Base-by-base conservation (phyloP, 176 grass and related monocot species). In the Dactylis glomerata region DNA sequence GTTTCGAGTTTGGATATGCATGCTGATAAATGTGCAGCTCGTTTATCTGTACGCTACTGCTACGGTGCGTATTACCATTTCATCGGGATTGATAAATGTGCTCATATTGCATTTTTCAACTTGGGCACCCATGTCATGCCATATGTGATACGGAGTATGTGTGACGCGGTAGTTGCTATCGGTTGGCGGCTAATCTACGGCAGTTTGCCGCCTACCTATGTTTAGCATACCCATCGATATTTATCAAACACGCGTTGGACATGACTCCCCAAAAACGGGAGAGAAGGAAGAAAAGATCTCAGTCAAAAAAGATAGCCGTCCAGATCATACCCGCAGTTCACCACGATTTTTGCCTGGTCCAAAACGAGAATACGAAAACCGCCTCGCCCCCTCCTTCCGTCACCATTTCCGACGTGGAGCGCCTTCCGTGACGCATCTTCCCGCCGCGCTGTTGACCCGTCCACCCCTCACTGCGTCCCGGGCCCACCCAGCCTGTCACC, bases 391-490 rank as follows among this genome's bases (percentile, higher is more conserved):
- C 17, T 9, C 10, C 44, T n/a, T n/a, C 73, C 20, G 49, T 54
- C 73, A 6, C 45, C 42, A 73, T 6, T 19, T 27, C 44, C 45
- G n/a, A 82, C 83, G 88, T 78, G 88, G 83, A 54, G 13, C 36
- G 62, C 65, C 79, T 72, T 79, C 54, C 84, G 66, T 83, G 79
- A 84, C 83, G 63, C 72, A 44, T 54, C 52, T 36, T 77, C 50
- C 71, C 71, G 74, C 86, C 50, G 30, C 61, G 78, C 71, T 24
- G 33, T 86, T 81, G 56, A 77, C 52, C 33, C 67, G 51, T 4
- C 3, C 24, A 26, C 50, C 10, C 4, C 47, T 45, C 56, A 4
- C 68, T 67, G 59, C 47, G 0, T 0, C 14, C 44, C 33, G 17
- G 28, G 1, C 22, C 82, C 69, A 41, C 16, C 72, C 83, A 37